These are phyloP conservation scores for Mucor lusitanicus DNA, from an alignment of 371 early-diverging fungal species.

Conservation along the genomic window DNA sequence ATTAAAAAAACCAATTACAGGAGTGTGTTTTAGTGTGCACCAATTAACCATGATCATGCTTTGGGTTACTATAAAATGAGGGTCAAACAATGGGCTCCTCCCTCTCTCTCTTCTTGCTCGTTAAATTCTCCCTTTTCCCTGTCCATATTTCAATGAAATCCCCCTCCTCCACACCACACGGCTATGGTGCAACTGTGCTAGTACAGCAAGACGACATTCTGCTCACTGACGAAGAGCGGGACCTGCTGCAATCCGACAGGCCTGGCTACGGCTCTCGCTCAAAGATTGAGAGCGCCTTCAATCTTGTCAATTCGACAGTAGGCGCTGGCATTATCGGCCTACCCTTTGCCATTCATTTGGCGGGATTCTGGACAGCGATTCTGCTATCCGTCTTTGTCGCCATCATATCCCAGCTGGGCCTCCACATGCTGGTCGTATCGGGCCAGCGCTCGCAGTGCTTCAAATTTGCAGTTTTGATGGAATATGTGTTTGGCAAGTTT, in stretches of 20 bases:
- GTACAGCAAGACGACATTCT: not conserved
- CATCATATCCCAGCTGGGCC: constrained; percentile 43
- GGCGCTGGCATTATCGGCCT: constrained; percentile 66
- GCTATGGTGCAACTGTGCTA: not conserved
- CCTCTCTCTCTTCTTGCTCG: not conserved
- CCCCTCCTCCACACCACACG: not conserved
- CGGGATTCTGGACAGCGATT: constrained; percentile 60
- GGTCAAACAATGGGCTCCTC: not conserved
- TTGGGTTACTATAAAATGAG: not conserved
- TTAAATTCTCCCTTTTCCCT: not conserved
- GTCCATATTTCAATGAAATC: not conserved
- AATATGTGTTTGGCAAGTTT: constrained; percentile 49
- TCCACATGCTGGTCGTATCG: constrained; percentile 50
- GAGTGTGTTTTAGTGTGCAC: not conserved
- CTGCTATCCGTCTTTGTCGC: constrained; percentile 48
- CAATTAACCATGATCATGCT: not conserved
- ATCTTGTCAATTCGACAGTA: constrained; percentile 62
- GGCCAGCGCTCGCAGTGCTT: constrained; percentile 49
- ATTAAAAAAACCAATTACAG: not conserved
- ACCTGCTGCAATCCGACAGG: constrained; percentile 34
- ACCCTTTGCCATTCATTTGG: constrained; percentile 53
- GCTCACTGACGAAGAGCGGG: constrained; percentile 22
- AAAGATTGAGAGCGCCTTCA: constrained; percentile 46
- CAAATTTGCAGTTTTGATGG: constrained; percentile 53
- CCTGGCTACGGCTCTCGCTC: constrained; percentile 47